Evolutionary conservation across 345 rosid genomes (phyloP).

Genomic region (Salix koriyanagi): DNA sequence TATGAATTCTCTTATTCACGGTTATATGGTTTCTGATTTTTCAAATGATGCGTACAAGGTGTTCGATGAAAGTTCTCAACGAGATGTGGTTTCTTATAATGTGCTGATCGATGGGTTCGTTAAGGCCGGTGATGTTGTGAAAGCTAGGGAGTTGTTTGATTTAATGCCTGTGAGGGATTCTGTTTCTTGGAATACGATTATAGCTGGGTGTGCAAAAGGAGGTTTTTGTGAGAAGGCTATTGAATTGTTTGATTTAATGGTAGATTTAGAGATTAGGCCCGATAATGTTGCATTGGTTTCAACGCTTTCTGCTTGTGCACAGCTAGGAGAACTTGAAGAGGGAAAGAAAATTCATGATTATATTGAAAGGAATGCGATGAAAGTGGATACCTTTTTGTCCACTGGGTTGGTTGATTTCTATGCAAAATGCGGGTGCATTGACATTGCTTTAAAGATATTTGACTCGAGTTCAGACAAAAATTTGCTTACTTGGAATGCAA

Average conservation of each 20-base stretch:
- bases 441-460: slow-evolving; percentile 43
- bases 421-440: slow-evolving; percentile 60
- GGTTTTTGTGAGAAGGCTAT: slow-evolving; percentile 43
- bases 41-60: slow-evolving; percentile 29
- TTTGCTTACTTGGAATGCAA: slow-evolving; percentile 61
- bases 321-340: slow-evolving; percentile 47
- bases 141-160: slow-evolving; percentile 50
- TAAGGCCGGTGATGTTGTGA: slow-evolving; percentile 43
- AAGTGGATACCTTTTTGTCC: slow-evolving; percentile 51
- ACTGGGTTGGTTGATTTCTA: slow-evolving; percentile 66
- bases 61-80: slow-evolving; percentile 49
- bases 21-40: slow-evolving; percentile 19
- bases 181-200: slow-evolving; percentile 65
- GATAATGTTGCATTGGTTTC: slow-evolving; percentile 61
- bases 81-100: slow-evolving; percentile 59
- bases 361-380: slow-evolving; percentile 29
- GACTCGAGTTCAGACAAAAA: slow-evolving; percentile 39
- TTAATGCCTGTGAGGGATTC: slow-evolving; percentile 55
- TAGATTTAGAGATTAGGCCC: slow-evolving; percentile 35
- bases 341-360: slow-evolving; percentile 52
- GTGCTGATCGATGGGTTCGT: slow-evolving; percentile 56
- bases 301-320: slow-evolving; percentile 79
- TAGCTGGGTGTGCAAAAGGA: slow-evolving; percentile 55
- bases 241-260: slow-evolving; percentile 44
- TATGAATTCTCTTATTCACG: slow-evolving; percentile 44